Percentiles rank a stretch among this genome's conserved stretches.
These are phyloP conservation scores for Nasturtium officinale DNA, from an alignment of 345 rosid genomes.

Conservation along the genomic window DNA sequence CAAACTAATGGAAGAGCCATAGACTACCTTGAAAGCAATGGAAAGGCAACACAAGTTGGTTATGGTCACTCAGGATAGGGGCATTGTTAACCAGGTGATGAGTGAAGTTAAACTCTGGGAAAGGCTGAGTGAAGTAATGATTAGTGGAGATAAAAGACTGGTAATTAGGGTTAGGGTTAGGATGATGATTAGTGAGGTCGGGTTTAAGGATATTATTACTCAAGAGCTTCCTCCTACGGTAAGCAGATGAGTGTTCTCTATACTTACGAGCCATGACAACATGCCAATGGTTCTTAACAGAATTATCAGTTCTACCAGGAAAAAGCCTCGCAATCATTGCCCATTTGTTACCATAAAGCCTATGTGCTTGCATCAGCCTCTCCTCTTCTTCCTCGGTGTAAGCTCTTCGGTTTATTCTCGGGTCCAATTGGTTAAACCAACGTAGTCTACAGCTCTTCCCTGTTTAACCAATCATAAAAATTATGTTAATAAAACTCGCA, in stretches of 20 bases:
- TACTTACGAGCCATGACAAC: conserved; percentile 96
- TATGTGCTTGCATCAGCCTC: conserved; percentile 89
- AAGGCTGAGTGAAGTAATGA: conserved; percentile 37
- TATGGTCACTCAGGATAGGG: conserved; percentile 19
- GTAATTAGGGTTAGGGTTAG: conserved; percentile 37
- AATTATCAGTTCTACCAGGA: conserved; percentile 98
- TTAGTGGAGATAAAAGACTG: conserved; percentile 36
- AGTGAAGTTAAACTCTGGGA: conserved; percentile 31
- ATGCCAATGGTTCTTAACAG: conserved; percentile 99
- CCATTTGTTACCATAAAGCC: conserved; percentile 97
- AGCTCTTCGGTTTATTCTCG: conserved; percentile 88
- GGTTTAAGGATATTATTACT: conserved; percentile 22
- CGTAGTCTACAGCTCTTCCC: conserved; percentile 96
- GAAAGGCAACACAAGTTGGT: conserved; percentile 38
- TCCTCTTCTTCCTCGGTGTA: conserved; percentile 96
- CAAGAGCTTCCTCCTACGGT: conserved; percentile 66
- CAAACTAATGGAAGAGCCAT: not conserved
- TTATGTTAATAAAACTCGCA: conserved; percentile 1
- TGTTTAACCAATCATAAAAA: conserved; percentile 29
- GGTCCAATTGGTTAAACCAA: conserved; percentile 98
- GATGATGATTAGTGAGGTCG: conserved; percentile 20
- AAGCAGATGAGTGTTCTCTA: conserved; percentile 82
- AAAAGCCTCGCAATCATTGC: conserved; percentile 97
- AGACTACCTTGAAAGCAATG: conserved; percentile 42
- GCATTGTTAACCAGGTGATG: conserved; percentile 22